Percentiles rank a stretch among this genome's conserved stretches.
phyloP scores from a whole-genome alignment of 148 eudicot species.

The Silene conica region DNA sequence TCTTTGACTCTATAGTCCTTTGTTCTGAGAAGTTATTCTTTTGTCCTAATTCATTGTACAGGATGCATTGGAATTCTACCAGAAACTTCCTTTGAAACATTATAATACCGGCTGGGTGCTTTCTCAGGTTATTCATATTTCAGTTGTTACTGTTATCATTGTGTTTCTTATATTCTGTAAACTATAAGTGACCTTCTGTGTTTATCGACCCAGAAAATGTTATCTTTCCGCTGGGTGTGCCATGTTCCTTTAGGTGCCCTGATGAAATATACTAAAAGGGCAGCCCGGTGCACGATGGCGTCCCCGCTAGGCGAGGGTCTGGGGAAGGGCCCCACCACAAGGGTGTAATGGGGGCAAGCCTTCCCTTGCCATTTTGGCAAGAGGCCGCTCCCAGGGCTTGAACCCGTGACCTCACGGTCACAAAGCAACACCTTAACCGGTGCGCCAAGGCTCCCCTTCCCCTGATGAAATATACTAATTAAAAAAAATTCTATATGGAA shows the following conservation, averaged over 20 bases:
- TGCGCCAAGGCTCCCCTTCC: too few relatives aligned
- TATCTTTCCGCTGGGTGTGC: neutral
- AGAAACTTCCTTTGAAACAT: slow-evolving; percentile 77
- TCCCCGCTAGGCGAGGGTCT: too few relatives aligned
- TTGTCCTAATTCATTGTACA: slow-evolving; percentile 30
- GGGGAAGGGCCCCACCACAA: too few relatives aligned
- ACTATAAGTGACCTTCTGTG: neutral
- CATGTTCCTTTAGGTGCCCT: neutral
- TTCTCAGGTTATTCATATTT: slow-evolving; percentile 55
- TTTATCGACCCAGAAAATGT: neutral
- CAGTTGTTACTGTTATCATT: neutral
- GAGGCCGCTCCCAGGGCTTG: too few relatives aligned
- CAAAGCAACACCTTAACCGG: too few relatives aligned
- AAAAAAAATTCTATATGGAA: neutral
- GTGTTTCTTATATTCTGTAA: neutral
- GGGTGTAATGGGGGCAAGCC: too few relatives aligned
- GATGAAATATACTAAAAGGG: neutral
- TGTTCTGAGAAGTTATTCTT: neutral
- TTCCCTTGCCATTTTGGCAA: too few relatives aligned
- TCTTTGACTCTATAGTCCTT: slow-evolving; percentile 9
- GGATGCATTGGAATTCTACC: slow-evolving; percentile 82
- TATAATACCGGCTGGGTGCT: slow-evolving; percentile 96
- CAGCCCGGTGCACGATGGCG: too few relatives aligned
- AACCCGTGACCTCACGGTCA: too few relatives aligned
- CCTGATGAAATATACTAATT: neutral